Conservation (phyloP, 148 eudicot genomes). For the Mesembryanthemum crystallinum region DNA sequence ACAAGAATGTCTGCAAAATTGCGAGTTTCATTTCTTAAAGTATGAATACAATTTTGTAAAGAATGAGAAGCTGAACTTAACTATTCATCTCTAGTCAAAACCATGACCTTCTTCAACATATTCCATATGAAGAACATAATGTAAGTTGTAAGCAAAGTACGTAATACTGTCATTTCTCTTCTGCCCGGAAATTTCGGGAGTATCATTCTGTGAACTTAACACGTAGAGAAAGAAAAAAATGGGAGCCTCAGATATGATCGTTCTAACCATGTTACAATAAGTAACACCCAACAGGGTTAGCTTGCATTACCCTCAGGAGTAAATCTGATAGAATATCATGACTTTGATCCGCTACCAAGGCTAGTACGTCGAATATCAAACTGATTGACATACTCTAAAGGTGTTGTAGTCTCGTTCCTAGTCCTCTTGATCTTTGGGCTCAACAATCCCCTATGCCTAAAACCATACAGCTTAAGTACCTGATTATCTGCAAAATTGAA, state of each 20-base stretch:
- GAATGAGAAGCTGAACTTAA: slow-evolving; percentile 26
- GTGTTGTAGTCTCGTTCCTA: slow-evolving; percentile 61
- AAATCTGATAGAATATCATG: slow-evolving; percentile 16
- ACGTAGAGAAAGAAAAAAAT: background rate
- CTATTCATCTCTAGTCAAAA: slow-evolving; percentile 24
- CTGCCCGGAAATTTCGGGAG: slow-evolving; percentile 1
- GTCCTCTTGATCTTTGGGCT: slow-evolving; percentile 83
- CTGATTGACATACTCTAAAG: slow-evolving; percentile 58
- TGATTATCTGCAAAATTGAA: slow-evolving; percentile 94
- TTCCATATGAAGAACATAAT: slow-evolving; percentile 12
- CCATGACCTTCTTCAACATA: slow-evolving; percentile 1
- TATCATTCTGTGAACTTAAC: slow-evolving; percentile 15
- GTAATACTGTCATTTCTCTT: slow-evolving; percentile 19
- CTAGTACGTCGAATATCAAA: slow-evolving; percentile 53
- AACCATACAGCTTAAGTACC: slow-evolving; percentile 77
- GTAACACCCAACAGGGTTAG: slow-evolving; percentile 15
- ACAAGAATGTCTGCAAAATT: slow-evolving; percentile 17
- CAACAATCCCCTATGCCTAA: slow-evolving; percentile 75
- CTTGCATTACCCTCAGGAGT: slow-evolving; percentile 17
- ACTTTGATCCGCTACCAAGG: slow-evolving; percentile 31
- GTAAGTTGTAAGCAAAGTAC: slow-evolving; percentile 13
- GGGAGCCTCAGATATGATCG: slow-evolving; percentile 12
- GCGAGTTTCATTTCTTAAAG: slow-evolving; percentile 14
- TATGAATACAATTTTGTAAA: slow-evolving; percentile 35
- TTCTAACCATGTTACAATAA: slow-evolving; percentile 14